Base-by-base conservation (phyloP, 2,329 filamentous ascomycete genomes). In the Stagonosporopsis vannaccii region DNA sequence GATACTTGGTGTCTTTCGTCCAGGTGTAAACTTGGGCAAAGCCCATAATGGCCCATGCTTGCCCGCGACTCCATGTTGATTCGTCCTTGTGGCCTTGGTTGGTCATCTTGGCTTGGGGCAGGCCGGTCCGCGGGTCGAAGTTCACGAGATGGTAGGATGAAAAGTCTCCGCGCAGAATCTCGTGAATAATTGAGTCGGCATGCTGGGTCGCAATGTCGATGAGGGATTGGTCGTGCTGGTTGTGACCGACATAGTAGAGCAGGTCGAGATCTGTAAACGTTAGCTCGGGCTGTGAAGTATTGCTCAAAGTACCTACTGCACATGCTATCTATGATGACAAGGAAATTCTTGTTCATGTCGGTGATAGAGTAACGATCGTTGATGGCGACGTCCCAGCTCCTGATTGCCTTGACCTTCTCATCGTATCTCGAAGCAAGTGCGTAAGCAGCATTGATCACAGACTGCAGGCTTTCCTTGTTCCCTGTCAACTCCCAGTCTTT, bases 31-130 rank as follows among this genome's bases (percentile, higher is more conserved):
- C 77, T 61, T 82, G 76, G 0, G 76, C 76, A 50, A 82, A 83
- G 0, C 81, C 81, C 43, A 77, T 73, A 2, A 83, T 78, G 0
- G 77, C 76, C 81, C 81, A 83, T 0, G 80, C 79, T 52, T 83
- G 81, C 0, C 81, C 81, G 3, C 81, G 74, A 5, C 76, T 70
- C 81, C 81, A 83, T 9, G 76, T 80, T 0, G 77, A 81, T 1
- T 65, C 64, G 47, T 82, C 77, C 1, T 63, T 65, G 62, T 77
- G 77, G 0, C 81, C 81, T 60, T 83, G 81, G 43, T 82, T 80
- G 0, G 81, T 83, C 51, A 81, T 72, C n/a, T 75, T 75, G 19
- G 77, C 72, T 58, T 81, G 81, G 6, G 83, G 62, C 0, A 57
- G 60, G 0, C 82, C 81, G 0, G 73, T 79, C 0, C 53, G 56